Percentiles rank a stretch among this genome's conserved stretches.
Conservation (phyloP, 306 rosid species). For the Cucurbita argyrosperma region DNA sequence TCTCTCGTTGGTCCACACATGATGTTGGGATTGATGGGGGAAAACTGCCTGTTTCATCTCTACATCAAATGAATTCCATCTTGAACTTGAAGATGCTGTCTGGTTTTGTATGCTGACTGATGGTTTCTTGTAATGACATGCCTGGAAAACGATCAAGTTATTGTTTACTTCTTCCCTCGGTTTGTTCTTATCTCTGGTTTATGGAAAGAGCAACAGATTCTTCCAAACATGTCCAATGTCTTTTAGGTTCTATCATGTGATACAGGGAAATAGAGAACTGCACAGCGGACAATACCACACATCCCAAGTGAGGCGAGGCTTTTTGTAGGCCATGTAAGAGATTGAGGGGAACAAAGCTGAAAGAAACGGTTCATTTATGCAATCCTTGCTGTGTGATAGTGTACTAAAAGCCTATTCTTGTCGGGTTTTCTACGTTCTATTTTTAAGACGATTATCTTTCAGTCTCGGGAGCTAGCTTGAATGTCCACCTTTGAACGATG, state of each 20-base stretch:
- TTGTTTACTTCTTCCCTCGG: neutral
- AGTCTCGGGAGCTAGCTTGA: too few species aligned
- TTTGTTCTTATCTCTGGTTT: neutral
- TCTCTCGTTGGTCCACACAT: neutral
- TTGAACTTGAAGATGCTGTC: neutral
- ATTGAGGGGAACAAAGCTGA: too few species aligned
- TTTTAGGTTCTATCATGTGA: too few species aligned
- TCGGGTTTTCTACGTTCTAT: too few species aligned
- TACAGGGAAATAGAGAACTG: neutral
- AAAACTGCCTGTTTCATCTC: neutral
- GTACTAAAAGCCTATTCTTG: too few species aligned
- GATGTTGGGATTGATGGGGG: neutral
- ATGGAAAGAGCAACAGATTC: neutral
- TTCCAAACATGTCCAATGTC: too few species aligned
- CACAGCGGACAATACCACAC: neutral
- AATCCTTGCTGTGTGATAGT: too few species aligned
- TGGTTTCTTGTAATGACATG: neutral
- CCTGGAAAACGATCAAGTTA: neutral
- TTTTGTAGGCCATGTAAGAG: neutral
- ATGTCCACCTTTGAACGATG: too few species aligned
- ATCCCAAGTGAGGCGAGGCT: neutral
- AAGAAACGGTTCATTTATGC: too few species aligned
- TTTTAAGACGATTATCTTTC: too few species aligned
- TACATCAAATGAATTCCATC: neutral
- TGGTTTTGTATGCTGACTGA: neutral